These are phyloP conservation scores for Blastocystis sp. DNA, from an alignment of 352 stramenopile genomes.

Conservation along the genomic window DNA sequence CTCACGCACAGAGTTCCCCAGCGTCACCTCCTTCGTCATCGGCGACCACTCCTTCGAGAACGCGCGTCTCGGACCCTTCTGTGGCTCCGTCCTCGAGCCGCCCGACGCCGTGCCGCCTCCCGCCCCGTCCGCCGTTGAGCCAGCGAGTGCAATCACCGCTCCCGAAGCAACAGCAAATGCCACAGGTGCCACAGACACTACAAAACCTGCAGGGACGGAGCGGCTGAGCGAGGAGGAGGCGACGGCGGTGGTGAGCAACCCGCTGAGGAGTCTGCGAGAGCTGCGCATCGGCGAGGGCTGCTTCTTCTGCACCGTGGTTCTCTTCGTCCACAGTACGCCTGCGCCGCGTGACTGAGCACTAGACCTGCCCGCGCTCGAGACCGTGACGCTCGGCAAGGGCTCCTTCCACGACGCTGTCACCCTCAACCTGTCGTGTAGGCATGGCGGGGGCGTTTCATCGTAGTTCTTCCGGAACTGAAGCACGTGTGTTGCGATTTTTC, in stretches of 20 bases:
- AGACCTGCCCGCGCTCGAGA: not conserved
- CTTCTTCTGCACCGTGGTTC: constrained; percentile 16
- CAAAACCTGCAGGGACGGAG: not conserved
- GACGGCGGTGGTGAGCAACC: not conserved
- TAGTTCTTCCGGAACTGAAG: not conserved
- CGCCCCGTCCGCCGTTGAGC: too few species aligned
- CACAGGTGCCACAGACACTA: not conserved
- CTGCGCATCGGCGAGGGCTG: constrained; percentile 2
- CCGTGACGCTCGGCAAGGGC: not conserved
- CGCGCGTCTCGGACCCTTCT: not conserved
- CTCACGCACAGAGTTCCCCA: constrained; percentile 3
- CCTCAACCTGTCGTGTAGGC: not conserved
- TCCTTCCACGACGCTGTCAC: not conserved
- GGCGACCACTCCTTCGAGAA: constrained; percentile 5
- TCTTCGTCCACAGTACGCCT: constrained; percentile 11
- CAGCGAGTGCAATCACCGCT: too few species aligned
- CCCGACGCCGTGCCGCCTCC: not conserved
- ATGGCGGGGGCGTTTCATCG: not conserved
- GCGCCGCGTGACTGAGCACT: not conserved
- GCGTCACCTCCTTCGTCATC: not conserved
- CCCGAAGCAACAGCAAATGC: not conserved
- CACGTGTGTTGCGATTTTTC: not conserved
- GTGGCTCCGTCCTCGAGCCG: not conserved
- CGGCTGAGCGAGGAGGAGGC: not conserved
- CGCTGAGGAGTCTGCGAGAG: not conserved